Conservation (phyloP, 768 basidiomycete species). For the Mycena pura region DNA sequence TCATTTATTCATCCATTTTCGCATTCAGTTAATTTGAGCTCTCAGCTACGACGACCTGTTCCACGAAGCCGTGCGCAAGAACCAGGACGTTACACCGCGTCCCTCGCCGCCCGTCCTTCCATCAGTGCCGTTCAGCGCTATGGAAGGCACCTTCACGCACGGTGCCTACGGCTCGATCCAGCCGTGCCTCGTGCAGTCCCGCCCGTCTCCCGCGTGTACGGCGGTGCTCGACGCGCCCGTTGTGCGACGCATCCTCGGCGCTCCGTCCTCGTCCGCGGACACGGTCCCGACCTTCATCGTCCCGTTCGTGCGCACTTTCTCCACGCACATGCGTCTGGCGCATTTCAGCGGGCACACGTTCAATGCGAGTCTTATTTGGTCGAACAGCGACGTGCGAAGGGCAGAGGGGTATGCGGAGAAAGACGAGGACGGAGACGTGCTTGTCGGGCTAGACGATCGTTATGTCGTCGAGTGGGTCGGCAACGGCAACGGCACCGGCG, state of each 20-base stretch:
- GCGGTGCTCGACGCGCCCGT: conserved; percentile 30
- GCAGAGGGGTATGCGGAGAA: conserved; percentile 34
- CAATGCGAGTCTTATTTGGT: conserved; percentile 47
- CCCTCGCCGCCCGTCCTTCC: conserved; percentile 30
- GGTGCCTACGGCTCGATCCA: conserved; percentile 42
- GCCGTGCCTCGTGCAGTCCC: conserved; percentile 39
- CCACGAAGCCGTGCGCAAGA: conserved; percentile 29
- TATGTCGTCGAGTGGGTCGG: conserved; percentile 49
- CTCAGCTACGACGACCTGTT: conserved; percentile 34
- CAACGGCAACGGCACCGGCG: conserved; percentile 28
- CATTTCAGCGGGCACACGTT: conserved; percentile 47
- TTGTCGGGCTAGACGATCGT: conserved; percentile 42
- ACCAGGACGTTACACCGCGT: conserved; percentile 33
- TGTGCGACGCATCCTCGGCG: conserved; percentile 39
- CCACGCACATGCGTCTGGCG: conserved; percentile 44
- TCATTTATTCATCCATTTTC: not conserved
- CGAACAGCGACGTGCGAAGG: conserved; percentile 39
- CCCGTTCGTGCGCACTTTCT: conserved; percentile 41
- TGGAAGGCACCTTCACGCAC: conserved; percentile 41
- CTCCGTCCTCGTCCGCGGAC: not conserved
- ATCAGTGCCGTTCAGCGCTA: conserved; percentile 26
- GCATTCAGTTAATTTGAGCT: not conserved
- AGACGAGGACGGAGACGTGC: conserved; percentile 40
- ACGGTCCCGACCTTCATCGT: conserved; percentile 40
- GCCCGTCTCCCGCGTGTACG: conserved; percentile 25